Base-by-base conservation (phyloP, 2,329 filamentous ascomycete species). In the Sporothrix globosa region DNA sequence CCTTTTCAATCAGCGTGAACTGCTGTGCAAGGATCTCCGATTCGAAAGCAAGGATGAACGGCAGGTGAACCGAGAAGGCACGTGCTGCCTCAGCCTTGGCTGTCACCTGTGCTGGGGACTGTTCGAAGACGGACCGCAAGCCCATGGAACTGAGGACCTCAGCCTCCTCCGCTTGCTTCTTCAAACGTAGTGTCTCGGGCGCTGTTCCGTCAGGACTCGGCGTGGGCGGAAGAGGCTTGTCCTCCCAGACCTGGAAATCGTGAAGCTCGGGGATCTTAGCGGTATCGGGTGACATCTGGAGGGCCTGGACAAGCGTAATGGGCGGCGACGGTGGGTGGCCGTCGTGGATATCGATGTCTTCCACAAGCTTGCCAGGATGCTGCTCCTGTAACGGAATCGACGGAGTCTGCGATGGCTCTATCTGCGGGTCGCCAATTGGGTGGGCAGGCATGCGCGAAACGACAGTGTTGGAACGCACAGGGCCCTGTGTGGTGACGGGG, bases 1-100 rank as follows among this genome's bases (percentile, higher is more conserved):
- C 92, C 78, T 95, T 94, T 77, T 96, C 92, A 61, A 96, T 92
- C 46, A 96, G 84, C 0, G 92, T 95, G 74, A 96, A 92, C 75
- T 96, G 92, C 78, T 94, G 90, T 2, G 92, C 92, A 34, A 96
- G 84, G 3, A 90, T 83, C 74, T 92, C 89, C 6, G 92, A 93
- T 75, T 93, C 91, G 75, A 93, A 94, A 0, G 91, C 91, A 30
- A 96, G 83, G 70, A 93, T 90, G 78, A 96, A 96, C 0, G 92
- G 92, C 48, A 95, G 80, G 78, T 96, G 92, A 4, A 85, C 84
- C 2, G 84, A 82, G 72, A 80, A 83, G 70, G 82, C 83, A 63
- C 71, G 68, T 3, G 65, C 30, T 17, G 50, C 52, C n/a, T 70
- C 73, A 7, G 67, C 70, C 9, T 79, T 78, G 1, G 75, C 68